Percentiles rank a stretch among this genome's conserved stretches.
Conservation (phyloP, 2,329 filamentous ascomycete species). For the Helotiales sp. region DNA sequence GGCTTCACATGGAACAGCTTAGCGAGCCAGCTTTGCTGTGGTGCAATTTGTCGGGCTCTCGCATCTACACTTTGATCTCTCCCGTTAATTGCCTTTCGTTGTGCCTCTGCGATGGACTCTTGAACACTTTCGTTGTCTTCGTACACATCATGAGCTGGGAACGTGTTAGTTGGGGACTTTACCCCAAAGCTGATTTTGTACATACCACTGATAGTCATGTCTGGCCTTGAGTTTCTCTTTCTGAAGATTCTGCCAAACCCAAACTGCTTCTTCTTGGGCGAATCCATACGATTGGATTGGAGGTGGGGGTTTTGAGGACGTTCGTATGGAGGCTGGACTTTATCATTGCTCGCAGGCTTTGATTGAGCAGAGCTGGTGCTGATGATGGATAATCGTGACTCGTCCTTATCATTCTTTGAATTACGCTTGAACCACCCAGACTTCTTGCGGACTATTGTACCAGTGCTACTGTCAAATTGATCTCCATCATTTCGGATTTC, state of each 20-base stretch:
- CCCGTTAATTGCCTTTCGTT: conserved; percentile 38
- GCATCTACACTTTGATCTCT: conserved; percentile 44
- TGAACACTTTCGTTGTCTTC: conserved; percentile 37
- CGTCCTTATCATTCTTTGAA: conserved; percentile 37
- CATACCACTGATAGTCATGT: conserved; percentile 41
- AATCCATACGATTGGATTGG: conserved; percentile 8
- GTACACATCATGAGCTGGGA: conserved; percentile 35
- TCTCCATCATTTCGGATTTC: conserved; percentile 26
- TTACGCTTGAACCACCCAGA: conserved; percentile 43
- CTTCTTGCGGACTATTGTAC: conserved; percentile 39
- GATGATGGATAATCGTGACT: conserved; percentile 25
- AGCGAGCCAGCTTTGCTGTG: conserved; percentile 84
- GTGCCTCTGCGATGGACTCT: conserved; percentile 35
- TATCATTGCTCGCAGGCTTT: conserved; percentile 28
- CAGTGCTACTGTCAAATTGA: conserved; percentile 31
- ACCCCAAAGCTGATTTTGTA: background rate
- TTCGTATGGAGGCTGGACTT: conserved; percentile 14
- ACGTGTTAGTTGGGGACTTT: conserved; percentile 21
- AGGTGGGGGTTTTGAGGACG: conserved; percentile 23
- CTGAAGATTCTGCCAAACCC: conserved; percentile 41
- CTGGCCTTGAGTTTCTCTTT: conserved; percentile 34
- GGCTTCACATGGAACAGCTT: conserved; percentile 91
- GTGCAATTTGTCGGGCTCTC: conserved; percentile 57
- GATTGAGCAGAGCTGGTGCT: conserved; percentile 23
- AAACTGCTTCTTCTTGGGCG: conserved; percentile 40